Conservation (phyloP, 1,284 basidiomycete genomes). For the Singerocomus rubriflavus region DNA sequence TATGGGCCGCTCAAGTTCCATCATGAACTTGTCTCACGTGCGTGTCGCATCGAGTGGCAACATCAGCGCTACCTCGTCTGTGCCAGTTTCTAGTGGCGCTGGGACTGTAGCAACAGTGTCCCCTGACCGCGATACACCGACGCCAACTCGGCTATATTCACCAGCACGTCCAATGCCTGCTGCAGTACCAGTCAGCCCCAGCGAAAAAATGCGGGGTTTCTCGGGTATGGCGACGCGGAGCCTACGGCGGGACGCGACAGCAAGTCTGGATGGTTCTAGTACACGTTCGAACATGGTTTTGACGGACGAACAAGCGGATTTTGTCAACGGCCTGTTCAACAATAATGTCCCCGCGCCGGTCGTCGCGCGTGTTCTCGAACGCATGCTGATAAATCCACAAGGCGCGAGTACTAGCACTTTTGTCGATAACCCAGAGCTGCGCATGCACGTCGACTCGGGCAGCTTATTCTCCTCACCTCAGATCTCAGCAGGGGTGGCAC, state of each 20-base stretch:
- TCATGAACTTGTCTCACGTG: background rate
- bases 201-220: constrained; percentile 11
- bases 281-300: constrained; percentile 2
- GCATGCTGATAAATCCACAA: constrained; percentile 25
- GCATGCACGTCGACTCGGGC: background rate
- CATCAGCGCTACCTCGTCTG: background rate
- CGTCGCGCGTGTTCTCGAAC: constrained; percentile 26
- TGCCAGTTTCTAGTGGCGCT: background rate
- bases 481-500: background rate
- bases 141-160: background rate
- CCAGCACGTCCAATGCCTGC: background rate
- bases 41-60: constrained; percentile 2
- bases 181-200: background rate
- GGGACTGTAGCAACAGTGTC: background rate
- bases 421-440: constrained; percentile 18
- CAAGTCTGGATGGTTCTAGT: background rate
- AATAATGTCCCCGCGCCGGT: constrained; percentile 27
- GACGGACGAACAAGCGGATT: constrained; percentile 25
- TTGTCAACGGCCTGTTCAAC: constrained; percentile 17
- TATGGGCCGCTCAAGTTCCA: background rate
- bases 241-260: background rate
- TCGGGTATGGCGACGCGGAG: background rate
- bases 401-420: background rate
- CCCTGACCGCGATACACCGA: background rate
- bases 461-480: background rate